Base-by-base conservation (phyloP, 2,329 filamentous ascomycete species). In the Penicillium sp. region DNA sequence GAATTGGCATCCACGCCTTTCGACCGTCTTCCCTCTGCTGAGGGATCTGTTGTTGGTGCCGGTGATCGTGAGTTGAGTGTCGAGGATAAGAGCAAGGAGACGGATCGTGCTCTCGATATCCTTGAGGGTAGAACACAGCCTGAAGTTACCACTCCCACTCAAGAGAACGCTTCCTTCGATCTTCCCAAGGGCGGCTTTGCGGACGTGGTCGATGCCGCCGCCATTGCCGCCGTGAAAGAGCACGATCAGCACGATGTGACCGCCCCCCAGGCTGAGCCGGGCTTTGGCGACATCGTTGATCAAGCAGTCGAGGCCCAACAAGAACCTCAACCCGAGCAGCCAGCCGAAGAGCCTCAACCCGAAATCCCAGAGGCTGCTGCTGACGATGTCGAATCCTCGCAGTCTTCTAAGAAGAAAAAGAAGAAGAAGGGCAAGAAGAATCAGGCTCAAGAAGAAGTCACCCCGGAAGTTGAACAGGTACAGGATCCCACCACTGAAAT, bases 361-460 rank as follows among this genome's bases (percentile, higher is more conserved):
- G n/a, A 52, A 1, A 56, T n/a, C 18, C 6, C 58, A 39, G 58
- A 63, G 10, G 24, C 59, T 13, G 52, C 45, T 18, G 16, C 38
- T 2, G 66, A 67, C 38, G 54, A 52, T 56, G 39, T 58, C 36
- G 50, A 40, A 4, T 53, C 57, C n/a, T 44, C 52, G 3, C 60
- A 55, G 4, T 62, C 62, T 47, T 59, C 57, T 1, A 67, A 67
- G 51, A 69, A 69, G 58, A 64, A 65, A 46, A 68, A 70, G 56
- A 71, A 70, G 55, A 75, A 73, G 55, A 73, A 72, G 55, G 71
- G 71, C 56, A 69, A 71, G 60, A 71, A 62, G 61, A 61, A 52
- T 43, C 50, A 56, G 27, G 32, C 27, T 22, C 62, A 63, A 50
- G 38, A 40, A 40, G 18, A 40, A 21, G 38, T n/a, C 14, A 5